phyloP scores from a whole-genome alignment of 2,329 filamentous ascomycete species.

The Aspergillus fructus region DNA sequence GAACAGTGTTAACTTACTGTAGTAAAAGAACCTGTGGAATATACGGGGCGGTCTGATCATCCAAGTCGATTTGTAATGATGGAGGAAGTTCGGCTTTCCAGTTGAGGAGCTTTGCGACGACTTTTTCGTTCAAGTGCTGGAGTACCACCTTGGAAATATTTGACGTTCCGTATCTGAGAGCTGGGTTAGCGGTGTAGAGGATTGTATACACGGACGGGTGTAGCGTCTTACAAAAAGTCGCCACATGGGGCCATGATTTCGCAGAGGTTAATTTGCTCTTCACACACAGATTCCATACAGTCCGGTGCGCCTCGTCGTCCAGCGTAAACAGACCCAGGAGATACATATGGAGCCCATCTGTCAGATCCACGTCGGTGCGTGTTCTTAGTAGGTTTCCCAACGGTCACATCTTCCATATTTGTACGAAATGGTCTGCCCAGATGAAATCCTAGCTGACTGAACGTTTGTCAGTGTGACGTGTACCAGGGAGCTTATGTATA shows the following conservation, averaged over 20 bases:
- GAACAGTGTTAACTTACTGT: not conserved
- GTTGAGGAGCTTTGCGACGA: constrained; percentile 7
- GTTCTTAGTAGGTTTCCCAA: not conserved
- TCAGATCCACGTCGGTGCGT: not conserved
- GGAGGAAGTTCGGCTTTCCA: constrained; percentile 18
- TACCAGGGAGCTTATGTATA: not conserved
- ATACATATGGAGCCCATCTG: not conserved
- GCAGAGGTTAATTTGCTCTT: constrained; percentile 26
- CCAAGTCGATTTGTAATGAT: constrained; percentile 16
- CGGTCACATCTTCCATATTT: constrained; percentile 3
- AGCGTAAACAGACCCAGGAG: not conserved
- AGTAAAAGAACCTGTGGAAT: constrained; percentile 13
- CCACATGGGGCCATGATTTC: constrained; percentile 32
- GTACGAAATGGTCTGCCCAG: not conserved
- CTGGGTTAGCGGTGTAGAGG: not conserved
- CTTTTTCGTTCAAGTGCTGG: constrained; percentile 10
- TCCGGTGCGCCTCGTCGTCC: not conserved
- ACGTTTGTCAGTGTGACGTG: not conserved
- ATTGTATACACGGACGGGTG: not conserved
- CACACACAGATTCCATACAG: constrained; percentile 7
- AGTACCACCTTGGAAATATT: constrained; percentile 15
- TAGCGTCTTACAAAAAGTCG: constrained; percentile 26
- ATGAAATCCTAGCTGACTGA: not conserved
- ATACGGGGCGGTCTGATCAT: constrained; percentile 6
- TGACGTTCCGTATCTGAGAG: constrained; percentile 14